Base-by-base conservation (phyloP, 106 monocot genomes). In the Acanthochlamys bracteata region DNA sequence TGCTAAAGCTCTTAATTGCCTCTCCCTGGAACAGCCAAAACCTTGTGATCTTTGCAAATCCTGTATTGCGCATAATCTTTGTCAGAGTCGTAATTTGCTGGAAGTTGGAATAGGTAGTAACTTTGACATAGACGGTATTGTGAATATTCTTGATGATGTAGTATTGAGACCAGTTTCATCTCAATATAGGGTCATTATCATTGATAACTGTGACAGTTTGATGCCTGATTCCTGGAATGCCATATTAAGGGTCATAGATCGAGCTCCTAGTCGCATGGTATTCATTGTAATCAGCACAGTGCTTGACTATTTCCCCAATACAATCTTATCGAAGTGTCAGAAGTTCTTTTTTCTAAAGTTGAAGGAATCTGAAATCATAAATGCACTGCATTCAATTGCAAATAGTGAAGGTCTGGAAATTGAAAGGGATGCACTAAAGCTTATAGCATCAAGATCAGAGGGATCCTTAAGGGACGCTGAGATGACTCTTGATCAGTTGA, bases 381-480 rank as follows among this genome's bases (percentile, higher is more conserved):
- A 57, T 64, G 74, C 69, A 16, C 75, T 98, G 71, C 84, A 86
- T 63, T 79, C 67, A 43, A 79, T 98, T 79, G 75, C 83, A 57
- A 79, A 71, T 41, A 87, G 65, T 58, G 96, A 96, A 72, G 83
- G 82, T 10, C 41, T 96, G 62, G 75, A 91, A 73, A 78, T 84
- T 45, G 88, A 88, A 40, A 88, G 66, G 62, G 87, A 88, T 73
- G 91, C 91, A 42, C 27, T 91, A 64, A 90, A 77, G 70, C 78
- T 91, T 10, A 83, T 96, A 69, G 88, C 96, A 65, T 87, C 84
- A 63, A 72, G 71, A 55, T 88, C 91, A 65, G 91, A 91, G 74
- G 96, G 96, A 68, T 96, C 96, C 23, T 69, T 96, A 67, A 76
- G 96, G 69, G 96, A 96, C 74, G 96, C 84, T 69, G 90, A 82